phyloP scores from a whole-genome alignment of 495 filamentous ascomycete species.

The Xylaria cubensis region DNA sequence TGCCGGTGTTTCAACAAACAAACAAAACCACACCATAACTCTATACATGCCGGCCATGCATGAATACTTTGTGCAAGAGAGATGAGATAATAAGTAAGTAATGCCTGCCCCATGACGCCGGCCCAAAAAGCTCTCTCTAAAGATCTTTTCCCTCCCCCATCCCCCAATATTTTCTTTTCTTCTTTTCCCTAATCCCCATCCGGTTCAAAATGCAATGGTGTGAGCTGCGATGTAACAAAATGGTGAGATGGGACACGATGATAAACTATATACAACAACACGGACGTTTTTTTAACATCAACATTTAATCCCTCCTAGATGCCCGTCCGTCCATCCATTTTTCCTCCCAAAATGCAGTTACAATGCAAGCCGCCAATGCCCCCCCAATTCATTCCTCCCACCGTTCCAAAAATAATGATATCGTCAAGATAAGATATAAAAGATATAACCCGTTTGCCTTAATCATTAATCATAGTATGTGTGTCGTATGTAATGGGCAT shows the following conservation, averaged over 20 bases:
- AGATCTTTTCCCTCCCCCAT: neutral
- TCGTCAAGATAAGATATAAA: neutral
- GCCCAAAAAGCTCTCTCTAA: neutral
- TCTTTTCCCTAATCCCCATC: neutral
- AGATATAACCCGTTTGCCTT: neutral
- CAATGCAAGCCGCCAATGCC: conserved; percentile 6
- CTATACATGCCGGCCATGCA: neutral
- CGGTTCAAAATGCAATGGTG: conserved; percentile 3
- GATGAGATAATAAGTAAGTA: too few species aligned
- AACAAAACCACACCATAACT: neutral
- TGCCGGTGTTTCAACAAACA: neutral
- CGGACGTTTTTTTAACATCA: neutral
- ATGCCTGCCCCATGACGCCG: conserved; percentile 6
- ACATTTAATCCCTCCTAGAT: neutral
- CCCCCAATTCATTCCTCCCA: too few species aligned
- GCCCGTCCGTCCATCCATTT: neutral
- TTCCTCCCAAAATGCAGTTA: conserved; percentile 5
- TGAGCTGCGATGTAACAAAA: conserved; percentile 10
- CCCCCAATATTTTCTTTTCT: neutral
- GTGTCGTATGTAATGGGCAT: neutral
- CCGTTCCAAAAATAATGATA: neutral
- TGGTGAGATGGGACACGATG: neutral
- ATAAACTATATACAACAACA: conserved; percentile 21
- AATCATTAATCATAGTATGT: neutral
- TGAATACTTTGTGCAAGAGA: neutral